Percentiles rank a stretch among this genome's conserved stretches.
These are phyloP conservation scores for Cadophora sp. DNA, from an alignment of 2,329 filamentous ascomycete genomes.

Conservation along the genomic window DNA sequence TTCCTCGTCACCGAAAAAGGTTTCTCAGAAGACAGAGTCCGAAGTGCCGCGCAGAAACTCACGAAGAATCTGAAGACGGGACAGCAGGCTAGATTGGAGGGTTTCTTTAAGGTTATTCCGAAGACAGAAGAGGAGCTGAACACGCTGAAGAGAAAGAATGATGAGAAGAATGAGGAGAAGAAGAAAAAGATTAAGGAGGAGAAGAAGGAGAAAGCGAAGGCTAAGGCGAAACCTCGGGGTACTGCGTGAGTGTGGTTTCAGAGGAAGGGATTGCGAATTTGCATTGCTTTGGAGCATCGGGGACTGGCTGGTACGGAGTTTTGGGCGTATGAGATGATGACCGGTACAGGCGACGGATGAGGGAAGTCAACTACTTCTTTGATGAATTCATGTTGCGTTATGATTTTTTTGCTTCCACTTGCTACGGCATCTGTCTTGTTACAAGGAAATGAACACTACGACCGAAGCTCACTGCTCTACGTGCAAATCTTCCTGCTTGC, in stretches of 20 bases:
- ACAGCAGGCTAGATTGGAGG: constrained; percentile 90
- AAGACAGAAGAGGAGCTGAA: constrained; percentile 89
- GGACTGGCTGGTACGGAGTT: constrained; percentile 12
- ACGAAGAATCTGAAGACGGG: constrained; percentile 90
- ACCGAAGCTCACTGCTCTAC: not conserved
- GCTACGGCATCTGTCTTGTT: not conserved
- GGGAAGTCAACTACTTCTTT: not conserved
- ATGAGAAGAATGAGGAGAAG: constrained; percentile 88
- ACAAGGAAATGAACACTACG: not conserved
- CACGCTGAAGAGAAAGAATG: constrained; percentile 87
- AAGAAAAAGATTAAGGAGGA: constrained; percentile 96
- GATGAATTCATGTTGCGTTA: not conserved
- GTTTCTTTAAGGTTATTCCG: constrained; percentile 93
- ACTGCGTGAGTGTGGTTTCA: constrained; percentile 32
- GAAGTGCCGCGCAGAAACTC: constrained; percentile 76
- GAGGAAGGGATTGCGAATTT: constrained; percentile 7
- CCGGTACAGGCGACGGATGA: not conserved
- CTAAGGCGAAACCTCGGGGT: constrained; percentile 81
- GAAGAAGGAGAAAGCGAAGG: constrained; percentile 92
- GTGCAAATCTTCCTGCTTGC: too few relatives aligned
- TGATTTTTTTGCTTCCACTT: not conserved
- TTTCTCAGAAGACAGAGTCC: constrained; percentile 93
- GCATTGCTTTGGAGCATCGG: constrained; percentile 23
- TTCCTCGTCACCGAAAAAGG: constrained; percentile 94
- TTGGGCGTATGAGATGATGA: constrained; percentile 6